These are phyloP conservation scores for Leccinum fuscescens DNA, from an alignment of 1,284 basidiomycete species.

Conservation along the genomic window DNA sequence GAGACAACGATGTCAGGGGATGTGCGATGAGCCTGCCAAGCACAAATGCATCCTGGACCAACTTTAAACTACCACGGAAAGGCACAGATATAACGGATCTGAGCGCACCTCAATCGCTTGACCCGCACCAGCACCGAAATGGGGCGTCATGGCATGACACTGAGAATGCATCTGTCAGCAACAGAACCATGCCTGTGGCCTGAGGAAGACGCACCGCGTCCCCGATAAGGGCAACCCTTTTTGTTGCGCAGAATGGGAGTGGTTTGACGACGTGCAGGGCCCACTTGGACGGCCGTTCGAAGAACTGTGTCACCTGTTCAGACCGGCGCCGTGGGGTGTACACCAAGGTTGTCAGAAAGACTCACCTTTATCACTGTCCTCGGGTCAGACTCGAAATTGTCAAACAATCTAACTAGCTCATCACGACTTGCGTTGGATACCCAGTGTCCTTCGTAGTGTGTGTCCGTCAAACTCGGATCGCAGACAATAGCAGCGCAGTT, in stretches of 20 bases:
- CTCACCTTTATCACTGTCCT: constrained; percentile 40
- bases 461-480: constrained; percentile 37
- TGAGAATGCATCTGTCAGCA: not conserved
- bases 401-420: constrained; percentile 33
- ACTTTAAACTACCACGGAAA: not conserved
- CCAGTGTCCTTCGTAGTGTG: constrained; percentile 36
- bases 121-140: constrained; percentile 30
- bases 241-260: constrained; percentile 31
- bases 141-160: constrained; percentile 35
- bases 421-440: constrained; percentile 32
- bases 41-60: constrained; percentile 35
- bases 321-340: not conserved
- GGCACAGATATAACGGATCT: not conserved
- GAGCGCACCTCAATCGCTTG: constrained; percentile 34
- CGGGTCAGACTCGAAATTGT: constrained; percentile 44
- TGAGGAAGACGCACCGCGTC: constrained; percentile 32
- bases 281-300: constrained; percentile 28
- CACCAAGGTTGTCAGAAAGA: not conserved
- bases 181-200: rapidly evolving
- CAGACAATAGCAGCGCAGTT: constrained; percentile 42
- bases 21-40: constrained; percentile 35
- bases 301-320: constrained; percentile 7
- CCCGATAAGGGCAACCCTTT: constrained; percentile 36
- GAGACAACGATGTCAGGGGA: constrained; percentile 19
- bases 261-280: constrained; percentile 32